A percentile compares a stretch with the other conserved stretches of the same genome.
phyloP scores from a whole-genome alignment of 768 basidiomycete species.

The Dendrothele bispora region DNA sequence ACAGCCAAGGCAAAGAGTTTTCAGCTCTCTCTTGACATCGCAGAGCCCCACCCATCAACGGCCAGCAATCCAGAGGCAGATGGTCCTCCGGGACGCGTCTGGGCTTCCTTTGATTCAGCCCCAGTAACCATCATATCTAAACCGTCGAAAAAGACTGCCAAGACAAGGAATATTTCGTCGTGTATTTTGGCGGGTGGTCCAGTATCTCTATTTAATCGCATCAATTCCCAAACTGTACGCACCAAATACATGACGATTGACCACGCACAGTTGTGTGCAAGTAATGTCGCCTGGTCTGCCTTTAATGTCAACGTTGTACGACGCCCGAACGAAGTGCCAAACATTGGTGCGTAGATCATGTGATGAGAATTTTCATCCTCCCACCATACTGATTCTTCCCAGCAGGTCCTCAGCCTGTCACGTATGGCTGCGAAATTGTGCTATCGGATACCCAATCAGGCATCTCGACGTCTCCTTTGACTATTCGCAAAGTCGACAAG shows the following conservation, averaged over 20 bases:
- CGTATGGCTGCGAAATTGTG: constrained; percentile 88
- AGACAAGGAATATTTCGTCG: constrained; percentile 88
- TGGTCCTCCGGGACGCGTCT: constrained; percentile 61
- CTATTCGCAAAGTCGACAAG: constrained; percentile 93
- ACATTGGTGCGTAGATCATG: constrained; percentile 68
- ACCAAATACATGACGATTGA: constrained; percentile 98
- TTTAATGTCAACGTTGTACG: constrained; percentile 91
- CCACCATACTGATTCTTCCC: constrained; percentile 38
- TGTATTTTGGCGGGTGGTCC: constrained; percentile 89
- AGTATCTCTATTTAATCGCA: constrained; percentile 92
- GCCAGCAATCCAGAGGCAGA: constrained; percentile 46
- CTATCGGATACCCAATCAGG: constrained; percentile 85
- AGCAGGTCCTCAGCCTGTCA: constrained; percentile 79
- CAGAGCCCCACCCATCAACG: constrained; percentile 62
- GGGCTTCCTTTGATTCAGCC: constrained; percentile 91
- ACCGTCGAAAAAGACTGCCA: constrained; percentile 95
- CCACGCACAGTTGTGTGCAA: constrained; percentile 79
- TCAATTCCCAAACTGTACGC: constrained; percentile 95
- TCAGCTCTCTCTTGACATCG: constrained; percentile 80
- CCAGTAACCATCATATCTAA: constrained; percentile 96
- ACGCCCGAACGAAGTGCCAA: constrained; percentile 62
- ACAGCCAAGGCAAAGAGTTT: constrained; percentile 90
- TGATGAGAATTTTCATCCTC: constrained; percentile 39
- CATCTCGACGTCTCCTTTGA: constrained; percentile 79
- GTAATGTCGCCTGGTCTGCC: constrained; percentile 89